Percentiles rank a stretch among this genome's conserved stretches.
phyloP scores from a whole-genome alignment of 495 filamentous ascomycete genomes.

The Lasiosphaeriaceae sp. region DNA sequence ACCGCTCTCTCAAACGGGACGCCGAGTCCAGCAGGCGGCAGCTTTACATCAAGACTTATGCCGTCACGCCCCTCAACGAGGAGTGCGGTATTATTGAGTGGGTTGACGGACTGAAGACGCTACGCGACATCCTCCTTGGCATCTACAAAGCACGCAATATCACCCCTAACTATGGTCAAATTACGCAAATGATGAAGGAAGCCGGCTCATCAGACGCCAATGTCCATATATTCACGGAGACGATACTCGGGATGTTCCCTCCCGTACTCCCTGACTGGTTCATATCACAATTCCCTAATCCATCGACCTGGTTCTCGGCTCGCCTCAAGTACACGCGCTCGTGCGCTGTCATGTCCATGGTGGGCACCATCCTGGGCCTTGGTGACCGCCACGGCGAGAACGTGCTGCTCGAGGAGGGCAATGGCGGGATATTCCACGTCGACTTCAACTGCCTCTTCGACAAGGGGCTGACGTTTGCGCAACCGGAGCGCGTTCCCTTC shows the following conservation, averaged over 20 bases:
- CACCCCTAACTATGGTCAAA: conserved; percentile 42
- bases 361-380: conserved; percentile 88
- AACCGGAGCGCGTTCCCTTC: conserved; percentile 95
- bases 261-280: conserved; percentile 93
- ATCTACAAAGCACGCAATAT: conserved; percentile 71
- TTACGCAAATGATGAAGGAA: conserved; percentile 47
- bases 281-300: conserved; percentile 87
- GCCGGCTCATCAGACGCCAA: conserved; percentile 41
- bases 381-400: conserved; percentile 99
- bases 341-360: conserved; percentile 96
- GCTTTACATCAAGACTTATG: conserved; percentile 89
- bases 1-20: conserved; percentile 84
- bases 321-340: conserved; percentile 89
- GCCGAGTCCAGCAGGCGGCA: conserved; percentile 81
- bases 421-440: conserved; percentile 92
- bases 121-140: conserved; percentile 84
- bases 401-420: conserved; percentile 89
- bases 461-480: conserved; percentile 93
- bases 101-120: conserved; percentile 93
- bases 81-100: conserved; percentile 98
- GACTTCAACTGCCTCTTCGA: conserved; percentile 99
- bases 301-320: conserved; percentile 85
- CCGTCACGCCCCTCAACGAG: conserved; percentile 93
- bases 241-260: conserved; percentile 64
- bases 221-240: conserved; percentile 63